Conservation (phyloP, 768 basidiomycete species). For the Termitomyces heimii region DNA sequence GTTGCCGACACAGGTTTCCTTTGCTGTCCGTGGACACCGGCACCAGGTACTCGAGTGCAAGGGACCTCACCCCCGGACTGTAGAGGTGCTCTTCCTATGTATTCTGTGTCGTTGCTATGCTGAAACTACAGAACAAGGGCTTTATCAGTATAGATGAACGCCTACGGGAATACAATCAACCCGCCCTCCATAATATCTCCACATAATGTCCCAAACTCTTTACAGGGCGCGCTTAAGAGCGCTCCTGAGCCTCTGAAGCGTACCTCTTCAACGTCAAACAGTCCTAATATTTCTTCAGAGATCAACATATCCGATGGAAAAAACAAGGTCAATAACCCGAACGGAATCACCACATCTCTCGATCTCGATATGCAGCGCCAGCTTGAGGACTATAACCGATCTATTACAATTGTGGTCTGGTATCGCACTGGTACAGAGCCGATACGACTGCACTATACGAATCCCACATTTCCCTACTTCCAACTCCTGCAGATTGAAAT, state of each 20-base stretch:
- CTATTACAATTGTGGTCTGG: constrained; percentile 65
- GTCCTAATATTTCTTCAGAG: background rate
- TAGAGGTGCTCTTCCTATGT: background rate
- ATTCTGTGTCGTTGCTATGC: background rate
- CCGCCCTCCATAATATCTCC: constrained; percentile 1
- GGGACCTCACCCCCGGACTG: constrained; percentile 12
- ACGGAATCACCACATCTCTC: background rate
- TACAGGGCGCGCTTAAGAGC: constrained; percentile 10
- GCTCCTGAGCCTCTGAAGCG: constrained; percentile 7
- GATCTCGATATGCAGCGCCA: constrained; percentile 34
- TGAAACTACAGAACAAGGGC: background rate
- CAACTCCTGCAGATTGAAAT: constrained; percentile 47
- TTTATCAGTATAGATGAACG: constrained; percentile 3
- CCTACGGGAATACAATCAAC: constrained; percentile 2
- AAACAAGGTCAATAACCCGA: background rate
- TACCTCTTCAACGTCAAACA: constrained; percentile 4
- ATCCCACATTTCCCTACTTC: constrained; percentile 63
- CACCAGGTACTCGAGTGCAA: constrained; percentile 10
- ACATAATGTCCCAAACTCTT: constrained; percentile 7
- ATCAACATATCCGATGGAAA: background rate
- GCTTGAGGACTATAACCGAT: constrained; percentile 40
- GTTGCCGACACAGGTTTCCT: constrained; percentile 4
- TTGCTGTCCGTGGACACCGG: constrained; percentile 13
- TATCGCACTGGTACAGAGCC: constrained; percentile 58
- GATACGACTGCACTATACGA: constrained; percentile 48